Base-by-base conservation (phyloP, 202 grass and related monocot genomes). In the Digitaria exilis region DNA sequence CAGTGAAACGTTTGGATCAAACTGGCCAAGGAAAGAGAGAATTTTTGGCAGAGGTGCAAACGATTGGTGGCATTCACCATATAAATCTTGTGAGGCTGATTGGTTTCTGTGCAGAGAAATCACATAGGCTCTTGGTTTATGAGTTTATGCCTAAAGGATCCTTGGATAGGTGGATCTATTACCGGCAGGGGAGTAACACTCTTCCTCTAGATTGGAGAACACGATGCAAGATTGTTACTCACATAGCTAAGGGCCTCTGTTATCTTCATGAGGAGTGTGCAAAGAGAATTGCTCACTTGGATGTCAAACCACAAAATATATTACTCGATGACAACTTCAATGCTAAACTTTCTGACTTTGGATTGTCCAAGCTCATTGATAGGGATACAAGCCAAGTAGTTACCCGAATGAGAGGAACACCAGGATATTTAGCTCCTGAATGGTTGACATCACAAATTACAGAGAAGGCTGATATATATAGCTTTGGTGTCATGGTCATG, bases 401-500 rank as follows among this genome's bases (percentile, higher is more conserved):
- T 65, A 86, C 67, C 0, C 67, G 31, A 19, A 65, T 65, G 62
- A 37, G 62, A 39, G 62, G 62, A 18, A 65, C 62, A 9, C 62
- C 31, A 37, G 63, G 63, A 22, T 66, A 66, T 6, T 41, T 66
- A 19, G 63, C 61, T 34, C 61, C 61, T 21, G 30, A 65, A 31
- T 65, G 61, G 61, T 16, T 65, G 61, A 65, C 30, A 34, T 65
- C 30, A 35, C 61, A 73, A 10, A 82, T 90, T 21, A 90, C 79
- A 10, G 88, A 90, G 31, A 90, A 86, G 73, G 88, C 73, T 73
- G 83, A 90, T 30, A 58, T 83, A 19, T 90, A 90, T n/a, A 90
- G 87, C 61, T 89, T 89, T 18, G 77, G 87, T 44, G 52, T 89
- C 4, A 77, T 89, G 7, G 62, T 89, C 7, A 65, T 90, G 78